Evolutionary conservation across 2,329 filamentous ascomycete species (phyloP), one percentile per base, ranked within the genome.

Genomic region (Fusarium sp.): DNA sequence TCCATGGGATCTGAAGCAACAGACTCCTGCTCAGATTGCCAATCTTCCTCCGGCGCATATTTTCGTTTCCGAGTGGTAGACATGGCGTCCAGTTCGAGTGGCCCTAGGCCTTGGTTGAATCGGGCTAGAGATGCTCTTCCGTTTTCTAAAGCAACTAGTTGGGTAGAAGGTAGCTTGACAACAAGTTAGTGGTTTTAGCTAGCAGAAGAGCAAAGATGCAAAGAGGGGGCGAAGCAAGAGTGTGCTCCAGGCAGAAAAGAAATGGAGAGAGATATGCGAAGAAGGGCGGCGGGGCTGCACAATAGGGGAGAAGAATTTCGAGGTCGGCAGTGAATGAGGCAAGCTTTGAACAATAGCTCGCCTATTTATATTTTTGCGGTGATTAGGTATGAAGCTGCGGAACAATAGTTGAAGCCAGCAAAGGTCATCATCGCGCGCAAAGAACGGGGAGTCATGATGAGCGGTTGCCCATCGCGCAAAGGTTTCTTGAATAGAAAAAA

Each of bases 121-220:
- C 41, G 57, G 41, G 60, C 47, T 9, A 79, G 58, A 5, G 75
- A 73, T 28, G 49, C 51, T 51, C 62, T 65, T 34, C 76, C 77
- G 70, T 76, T 76, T 31, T 74, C 63, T 10, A 75, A 58, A 5
- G 62, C 53, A 47, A 74, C 45, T 1, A 79, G 70, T 9, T 76
- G 57, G 19, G 69, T 55, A 22, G 72, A 63, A 15, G 70, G 53
- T 42, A 78, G 58, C 77, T 79, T 64, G 22, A 28, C 19, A 28
- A 32, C 7, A 40, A 22, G 68, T 72, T 52, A 73, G 68, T 55
- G 48, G 50, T 50, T 42, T 28, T 9, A 25, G 9, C 34, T 29
- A 22, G 40, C 19, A 41, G 15, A 28, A 15, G 39, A 38, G 11
- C 15, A 22, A 26, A 31, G 13, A 10, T 28, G 22, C 4, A 39